Evolutionary conservation across 306 rosid genomes (phyloP).

Genomic region (Hippophae rhamnoides): DNA sequence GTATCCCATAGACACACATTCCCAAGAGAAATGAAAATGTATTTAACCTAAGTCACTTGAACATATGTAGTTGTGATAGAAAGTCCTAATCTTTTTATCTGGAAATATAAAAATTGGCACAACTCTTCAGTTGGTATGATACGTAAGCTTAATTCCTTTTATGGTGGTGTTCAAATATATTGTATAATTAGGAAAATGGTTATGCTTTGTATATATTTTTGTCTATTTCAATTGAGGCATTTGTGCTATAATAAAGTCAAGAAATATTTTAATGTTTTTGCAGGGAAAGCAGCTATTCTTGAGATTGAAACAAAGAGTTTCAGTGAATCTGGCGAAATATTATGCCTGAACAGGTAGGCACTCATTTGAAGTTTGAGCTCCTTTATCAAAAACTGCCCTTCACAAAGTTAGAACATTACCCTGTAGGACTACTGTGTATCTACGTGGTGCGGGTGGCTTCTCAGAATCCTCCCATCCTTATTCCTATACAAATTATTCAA

Average conservation of each 20-base stretch:
- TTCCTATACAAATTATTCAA: constrained; percentile 68
- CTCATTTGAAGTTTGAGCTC: constrained; percentile 3
- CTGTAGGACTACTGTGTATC: constrained; percentile 57
- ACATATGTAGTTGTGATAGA: background rate
- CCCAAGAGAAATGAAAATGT: background rate
- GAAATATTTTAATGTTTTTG: constrained; percentile 1
- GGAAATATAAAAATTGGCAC: no score
- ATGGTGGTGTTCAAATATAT: no score
- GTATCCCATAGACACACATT: background rate
- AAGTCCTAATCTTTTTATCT: background rate
- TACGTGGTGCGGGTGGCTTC: constrained; percentile 98
- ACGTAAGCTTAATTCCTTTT: no score
- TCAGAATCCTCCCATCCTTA: constrained; percentile 68
- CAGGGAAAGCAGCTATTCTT: constrained; percentile 92
- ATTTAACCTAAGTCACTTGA: no score
- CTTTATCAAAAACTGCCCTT: constrained; percentile 4
- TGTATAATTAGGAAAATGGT: no score
- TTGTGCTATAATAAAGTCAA: no score
- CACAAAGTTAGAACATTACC: constrained; percentile 22
- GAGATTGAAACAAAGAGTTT: constrained; percentile 90
- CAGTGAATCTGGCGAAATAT: constrained; percentile 61
- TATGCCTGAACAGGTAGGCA: constrained; percentile 94
- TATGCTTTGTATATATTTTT: no score
- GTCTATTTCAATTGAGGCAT: no score
- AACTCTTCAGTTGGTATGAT: no score